A percentile compares a stretch with the other conserved stretches of the same genome.
Evolutionary conservation across 139 green algal species (phyloP).

Genomic region (Picochlorum sp.): DNA sequence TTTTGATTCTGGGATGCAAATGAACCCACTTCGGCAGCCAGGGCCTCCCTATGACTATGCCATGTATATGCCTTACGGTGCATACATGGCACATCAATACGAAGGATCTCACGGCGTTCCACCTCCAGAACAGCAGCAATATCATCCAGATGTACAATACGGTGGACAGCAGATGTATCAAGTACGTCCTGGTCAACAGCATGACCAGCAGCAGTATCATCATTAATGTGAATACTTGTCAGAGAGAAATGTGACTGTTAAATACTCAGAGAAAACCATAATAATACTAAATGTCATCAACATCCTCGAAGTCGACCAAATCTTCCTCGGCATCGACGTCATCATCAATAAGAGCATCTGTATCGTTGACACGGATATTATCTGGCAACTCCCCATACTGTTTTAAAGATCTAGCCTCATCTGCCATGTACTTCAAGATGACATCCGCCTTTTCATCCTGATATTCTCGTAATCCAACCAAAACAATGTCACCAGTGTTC

Average conservation of each 20-base stretch:
- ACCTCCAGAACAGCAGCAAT: neutral
- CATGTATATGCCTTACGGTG: slow-evolving; percentile 13
- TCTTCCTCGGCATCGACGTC: slow-evolving; percentile 53
- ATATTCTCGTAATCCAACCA: slow-evolving; percentile 96
- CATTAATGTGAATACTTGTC: no score
- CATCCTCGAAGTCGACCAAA: slow-evolving; percentile 81
- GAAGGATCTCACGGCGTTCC: neutral
- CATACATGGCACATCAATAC: neutral
- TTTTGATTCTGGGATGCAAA: neutral
- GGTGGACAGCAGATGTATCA: neutral
- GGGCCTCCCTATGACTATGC: slow-evolving; percentile 1
- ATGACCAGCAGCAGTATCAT: neutral
- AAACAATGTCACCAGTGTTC: slow-evolving; percentile 88
- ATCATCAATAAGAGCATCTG: slow-evolving; percentile 53
- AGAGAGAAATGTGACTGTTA: neutral
- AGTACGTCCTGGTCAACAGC: neutral
- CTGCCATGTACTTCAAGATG: slow-evolving; percentile 97
- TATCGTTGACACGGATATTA: slow-evolving; percentile 71
- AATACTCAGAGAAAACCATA: neutral
- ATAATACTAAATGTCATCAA: slow-evolving; percentile 39
- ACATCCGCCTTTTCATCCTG: slow-evolving; percentile 99
- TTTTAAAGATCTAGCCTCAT: slow-evolving; percentile 89
- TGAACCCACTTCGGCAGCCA: slow-evolving; percentile 4
- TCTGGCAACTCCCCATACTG: slow-evolving; percentile 97
- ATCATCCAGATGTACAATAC: neutral